Evolutionary conservation across 2,329 filamentous ascomycete species (phyloP).

Genomic region (Fusarium sp.): DNA sequence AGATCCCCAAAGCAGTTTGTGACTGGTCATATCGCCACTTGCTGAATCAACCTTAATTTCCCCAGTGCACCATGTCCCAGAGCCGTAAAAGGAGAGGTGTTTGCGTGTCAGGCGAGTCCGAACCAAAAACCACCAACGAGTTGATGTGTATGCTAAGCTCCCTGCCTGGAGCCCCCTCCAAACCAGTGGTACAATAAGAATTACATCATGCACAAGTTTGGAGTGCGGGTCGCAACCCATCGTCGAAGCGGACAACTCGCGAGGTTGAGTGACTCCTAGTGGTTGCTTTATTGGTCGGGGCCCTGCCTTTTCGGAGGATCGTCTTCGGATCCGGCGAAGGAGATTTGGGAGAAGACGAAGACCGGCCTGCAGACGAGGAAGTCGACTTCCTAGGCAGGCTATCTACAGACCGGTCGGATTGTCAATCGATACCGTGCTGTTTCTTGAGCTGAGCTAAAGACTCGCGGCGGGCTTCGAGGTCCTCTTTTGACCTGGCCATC

Average conservation of each 20-base stretch:
- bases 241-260: conserved; percentile 57
- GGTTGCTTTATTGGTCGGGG: conserved; percentile 49
- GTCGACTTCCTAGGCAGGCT: conserved; percentile 56
- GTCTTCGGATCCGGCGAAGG: conserved; percentile 56
- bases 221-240: conserved; percentile 53
- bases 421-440: conserved; percentile 99
- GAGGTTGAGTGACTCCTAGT: conserved; percentile 53
- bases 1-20: conserved; percentile 45
- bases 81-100: conserved; percentile 39
- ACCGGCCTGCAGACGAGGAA: conserved; percentile 71
- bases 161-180: conserved; percentile 28
- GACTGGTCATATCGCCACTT: conserved; percentile 50
- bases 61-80: conserved; percentile 45
- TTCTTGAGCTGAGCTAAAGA: conserved; percentile 98
- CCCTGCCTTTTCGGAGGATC: conserved; percentile 58
- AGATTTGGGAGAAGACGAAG: conserved; percentile 59
- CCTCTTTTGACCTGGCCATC: conserved; percentile 87
- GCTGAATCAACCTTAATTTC: conserved; percentile 47
- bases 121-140: conserved; percentile 42
- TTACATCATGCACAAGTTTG: conserved; percentile 53
- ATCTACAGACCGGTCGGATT: conserved; percentile 77
- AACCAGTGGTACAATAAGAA: conserved; percentile 39
- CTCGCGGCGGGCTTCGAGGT: conserved; percentile 92
- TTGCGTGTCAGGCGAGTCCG: conserved; percentile 41
- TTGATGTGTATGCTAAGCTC: conserved; percentile 33